Evolutionary conservation across 208 protist genomes (phyloP).

Genomic region (Acanthamoeba triangularis): DNA sequence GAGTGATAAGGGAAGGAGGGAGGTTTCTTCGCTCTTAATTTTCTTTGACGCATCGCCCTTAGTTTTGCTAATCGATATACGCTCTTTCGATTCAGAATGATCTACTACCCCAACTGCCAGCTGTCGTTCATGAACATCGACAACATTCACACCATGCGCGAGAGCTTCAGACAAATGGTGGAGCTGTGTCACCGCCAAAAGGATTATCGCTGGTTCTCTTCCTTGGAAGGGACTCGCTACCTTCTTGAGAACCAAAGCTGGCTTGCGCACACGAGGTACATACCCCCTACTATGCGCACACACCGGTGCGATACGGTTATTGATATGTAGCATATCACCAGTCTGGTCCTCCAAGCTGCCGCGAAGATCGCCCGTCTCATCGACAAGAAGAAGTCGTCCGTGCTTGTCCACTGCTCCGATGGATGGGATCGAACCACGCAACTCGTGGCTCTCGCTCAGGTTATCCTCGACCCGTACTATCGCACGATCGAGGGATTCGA

Average conservation of each 20-base stretch:
- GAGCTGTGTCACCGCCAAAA: constrained; percentile 67
- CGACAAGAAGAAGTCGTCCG: constrained; percentile 78
- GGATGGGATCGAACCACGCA: constrained; percentile 98
- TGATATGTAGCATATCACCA: neutral
- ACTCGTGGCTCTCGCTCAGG: constrained; percentile 90
- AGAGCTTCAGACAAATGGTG: constrained; percentile 85
- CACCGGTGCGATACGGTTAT: neutral
- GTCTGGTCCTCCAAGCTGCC: constrained; percentile 73
- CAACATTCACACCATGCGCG: constrained; percentile 92
- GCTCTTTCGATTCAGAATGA: constrained; percentile 35
- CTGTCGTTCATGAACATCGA: constrained; percentile 87
- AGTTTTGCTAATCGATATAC: neutral
- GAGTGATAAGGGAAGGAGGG: neutral
- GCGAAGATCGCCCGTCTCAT: constrained; percentile 79
- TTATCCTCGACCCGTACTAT: constrained; percentile 97
- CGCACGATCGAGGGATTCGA: constrained; percentile 90
- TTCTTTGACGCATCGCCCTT: neutral
- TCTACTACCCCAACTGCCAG: constrained; percentile 74
- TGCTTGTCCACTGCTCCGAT: constrained; percentile 88
- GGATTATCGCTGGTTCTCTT: constrained; percentile 77
- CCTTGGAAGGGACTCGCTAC: constrained; percentile 65
- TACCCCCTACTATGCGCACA: neutral
- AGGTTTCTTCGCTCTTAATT: neutral
- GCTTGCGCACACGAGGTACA: constrained; percentile 70
- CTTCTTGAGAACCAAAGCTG: constrained; percentile 68